These are phyloP conservation scores for Aspergillus bridgeri DNA, from an alignment of 495 filamentous ascomycete genomes.

Conservation along the genomic window DNA sequence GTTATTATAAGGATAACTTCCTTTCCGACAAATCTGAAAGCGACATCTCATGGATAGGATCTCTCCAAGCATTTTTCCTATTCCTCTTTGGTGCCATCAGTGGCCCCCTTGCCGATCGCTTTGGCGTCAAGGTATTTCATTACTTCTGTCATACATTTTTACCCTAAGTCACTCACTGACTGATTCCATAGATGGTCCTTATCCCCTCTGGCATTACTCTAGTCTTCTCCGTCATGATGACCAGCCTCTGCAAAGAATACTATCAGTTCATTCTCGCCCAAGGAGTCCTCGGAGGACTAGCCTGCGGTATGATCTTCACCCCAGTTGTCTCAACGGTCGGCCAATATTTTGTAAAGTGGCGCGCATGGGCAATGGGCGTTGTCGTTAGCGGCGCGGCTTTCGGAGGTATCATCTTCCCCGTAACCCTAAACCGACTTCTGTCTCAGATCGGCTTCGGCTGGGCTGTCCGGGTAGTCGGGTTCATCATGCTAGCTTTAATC, in stretches of 20 bases:
- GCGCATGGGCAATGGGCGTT: constrained; percentile 34
- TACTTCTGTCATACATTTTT: neutral
- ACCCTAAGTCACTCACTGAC: neutral
- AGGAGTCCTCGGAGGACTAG: constrained; percentile 21
- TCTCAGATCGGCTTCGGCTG: constrained; percentile 48
- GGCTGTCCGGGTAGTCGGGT: constrained; percentile 61
- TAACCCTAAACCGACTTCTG: constrained; percentile 23
- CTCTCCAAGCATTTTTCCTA: constrained; percentile 43
- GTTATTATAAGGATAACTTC: constrained; percentile 25
- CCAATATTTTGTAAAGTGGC: constrained; percentile 35
- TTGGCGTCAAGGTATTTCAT: constrained; percentile 37
- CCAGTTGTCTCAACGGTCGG: constrained; percentile 29
- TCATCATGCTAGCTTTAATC: constrained; percentile 52
- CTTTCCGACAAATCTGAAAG: constrained; percentile 18
- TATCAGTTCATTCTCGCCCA: constrained; percentile 28
- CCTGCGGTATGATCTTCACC: constrained; percentile 13
- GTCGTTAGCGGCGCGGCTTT: constrained; percentile 32
- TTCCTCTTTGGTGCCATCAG: constrained; percentile 44
- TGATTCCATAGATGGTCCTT: neutral
- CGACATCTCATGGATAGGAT: constrained; percentile 51
- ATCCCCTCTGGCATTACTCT: constrained; percentile 14
- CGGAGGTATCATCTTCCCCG: constrained; percentile 32
- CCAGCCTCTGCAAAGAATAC: constrained; percentile 38
- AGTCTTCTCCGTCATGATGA: constrained; percentile 47
- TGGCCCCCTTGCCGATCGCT: constrained; percentile 52